These are phyloP conservation scores for Eucalyptus viminalis DNA, from an alignment of 345 rosid species.

Conservation along the genomic window DNA sequence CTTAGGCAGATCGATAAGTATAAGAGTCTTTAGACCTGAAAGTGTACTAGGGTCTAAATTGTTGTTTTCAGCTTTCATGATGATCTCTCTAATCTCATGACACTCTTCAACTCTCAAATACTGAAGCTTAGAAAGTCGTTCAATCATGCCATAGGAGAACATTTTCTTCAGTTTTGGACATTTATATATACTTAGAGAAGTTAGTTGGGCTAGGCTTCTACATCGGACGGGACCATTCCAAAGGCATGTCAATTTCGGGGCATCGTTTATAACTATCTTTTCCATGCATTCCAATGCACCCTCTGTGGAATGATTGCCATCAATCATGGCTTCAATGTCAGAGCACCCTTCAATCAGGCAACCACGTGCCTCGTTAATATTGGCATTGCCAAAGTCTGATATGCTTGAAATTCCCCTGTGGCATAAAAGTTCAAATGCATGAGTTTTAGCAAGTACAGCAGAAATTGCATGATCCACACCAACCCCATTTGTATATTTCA, in stretches of 20 bases:
- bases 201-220: constrained; percentile 7
- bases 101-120: constrained; percentile 8
- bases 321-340: background rate
- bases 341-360: constrained; percentile 3
- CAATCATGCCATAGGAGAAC: background rate
- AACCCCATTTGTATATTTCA: constrained; percentile 1
- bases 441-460: constrained; percentile 8
- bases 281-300: background rate
- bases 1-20: constrained; percentile 6
- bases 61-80: background rate
- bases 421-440: constrained; percentile 9
- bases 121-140: constrained; percentile 2
- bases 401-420: constrained; percentile 3
- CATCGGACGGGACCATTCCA: constrained; percentile 4
- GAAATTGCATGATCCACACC: background rate
- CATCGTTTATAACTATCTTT: background rate
- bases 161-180: constrained; percentile 1
- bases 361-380: background rate
- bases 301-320: background rate
- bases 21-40: constrained; percentile 1
- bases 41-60: background rate
- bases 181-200: background rate
- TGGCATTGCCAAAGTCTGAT: background rate
- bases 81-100: constrained; percentile 2
- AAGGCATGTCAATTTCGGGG: background rate